Evolutionary conservation across 2,329 filamentous ascomycete species (phyloP), one percentile per base, ranked within the genome.

Genomic region (Trichophaea hybrida): DNA sequence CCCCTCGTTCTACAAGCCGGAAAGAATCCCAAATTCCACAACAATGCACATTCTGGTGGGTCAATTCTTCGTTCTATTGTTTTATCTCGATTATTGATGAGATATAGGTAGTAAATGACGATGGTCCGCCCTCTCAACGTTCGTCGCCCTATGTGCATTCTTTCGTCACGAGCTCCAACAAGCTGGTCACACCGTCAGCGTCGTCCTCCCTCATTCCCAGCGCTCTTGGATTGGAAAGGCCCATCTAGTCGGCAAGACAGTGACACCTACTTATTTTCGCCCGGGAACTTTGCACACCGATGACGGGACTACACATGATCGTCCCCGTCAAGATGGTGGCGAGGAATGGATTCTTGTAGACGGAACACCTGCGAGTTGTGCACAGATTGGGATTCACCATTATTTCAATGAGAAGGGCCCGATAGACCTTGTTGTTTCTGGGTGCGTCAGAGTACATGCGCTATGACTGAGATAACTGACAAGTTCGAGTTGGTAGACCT

Each of bases 211-310:
- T 1, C 82, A 96, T 72, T 84, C 84, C 5, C 93, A 98, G 74
- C 83, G 91, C 64, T 95, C 89, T 59, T 98, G 93, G 93, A 97
- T 98, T 69, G 90, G 90, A 68, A 98, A 98, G 76, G 93, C 93
- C 2, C 93, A 97, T 73, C 86, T 97, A 69, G 89, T 97, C 68
- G 90, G 90, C 59, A 85, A 91, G 71, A 86, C 86, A 7, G 80
- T 94, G 63, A 88, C 84, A 71, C 89, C 89, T 6, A 78, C 81
- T 33, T 95, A 94, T 75, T 95, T 89, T 75, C 85, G 85, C 1
- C 82, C 82, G 0, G 78, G 77, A 10, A 79, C 78, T 1, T 74
- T 83, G 1, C 75, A 79, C 65, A 72, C 80, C 64, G 80, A 83
- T 56, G 82, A 87, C 63, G 85, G 85, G 58, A 83, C 81, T 13